A percentile compares a stretch with the other conserved stretches of the same genome.
Evolutionary conservation across 495 filamentous ascomycete genomes (phyloP).

Genomic region (Choiromyces venosus): DNA sequence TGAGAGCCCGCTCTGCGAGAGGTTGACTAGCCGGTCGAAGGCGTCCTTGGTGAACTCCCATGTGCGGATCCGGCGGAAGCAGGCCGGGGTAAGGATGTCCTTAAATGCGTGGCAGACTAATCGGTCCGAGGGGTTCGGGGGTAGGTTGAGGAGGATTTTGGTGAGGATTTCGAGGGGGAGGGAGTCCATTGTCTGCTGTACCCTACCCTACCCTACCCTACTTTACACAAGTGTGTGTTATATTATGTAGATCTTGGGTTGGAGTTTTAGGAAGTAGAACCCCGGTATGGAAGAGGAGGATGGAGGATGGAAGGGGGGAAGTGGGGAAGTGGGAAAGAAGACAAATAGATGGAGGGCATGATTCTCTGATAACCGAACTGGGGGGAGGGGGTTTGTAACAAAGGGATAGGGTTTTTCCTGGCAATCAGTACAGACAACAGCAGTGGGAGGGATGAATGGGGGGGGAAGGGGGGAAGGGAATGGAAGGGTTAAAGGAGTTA

Average conservation of each 20-base stretch:
- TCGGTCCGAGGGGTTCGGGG: conserved; percentile 7
- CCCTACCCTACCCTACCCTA: not conserved
- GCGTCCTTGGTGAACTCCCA: conserved; percentile 19
- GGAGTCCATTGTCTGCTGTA: not conserved
- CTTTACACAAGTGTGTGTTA: not conserved
- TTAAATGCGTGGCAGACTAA: conserved; percentile 29
- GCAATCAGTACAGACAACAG: not conserved
- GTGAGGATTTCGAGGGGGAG: conserved; percentile 1
- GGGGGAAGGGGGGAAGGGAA: no score
- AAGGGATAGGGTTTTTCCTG: not conserved
- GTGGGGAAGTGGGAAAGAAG: no score
- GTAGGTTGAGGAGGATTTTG: conserved; percentile 1
- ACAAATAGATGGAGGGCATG: not conserved
- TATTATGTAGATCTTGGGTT: not conserved
- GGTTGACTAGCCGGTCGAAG: conserved; percentile 27
- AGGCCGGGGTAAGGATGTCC: conserved; percentile 20
- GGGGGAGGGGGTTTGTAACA: not conserved
- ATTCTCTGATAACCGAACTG: not conserved
- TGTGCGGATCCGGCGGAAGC: conserved; percentile 25
- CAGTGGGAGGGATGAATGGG: no score
- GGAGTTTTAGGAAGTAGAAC: not conserved
- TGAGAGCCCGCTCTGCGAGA: conserved; percentile 31
- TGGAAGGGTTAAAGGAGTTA: not conserved
- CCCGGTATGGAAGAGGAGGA: not conserved
- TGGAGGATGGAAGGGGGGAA: no score